Percentiles rank a stretch among this genome's conserved stretches.
phyloP scores from a whole-genome alignment of 805 yeast genomes.

The Yarrowia keelungensis region DNA sequence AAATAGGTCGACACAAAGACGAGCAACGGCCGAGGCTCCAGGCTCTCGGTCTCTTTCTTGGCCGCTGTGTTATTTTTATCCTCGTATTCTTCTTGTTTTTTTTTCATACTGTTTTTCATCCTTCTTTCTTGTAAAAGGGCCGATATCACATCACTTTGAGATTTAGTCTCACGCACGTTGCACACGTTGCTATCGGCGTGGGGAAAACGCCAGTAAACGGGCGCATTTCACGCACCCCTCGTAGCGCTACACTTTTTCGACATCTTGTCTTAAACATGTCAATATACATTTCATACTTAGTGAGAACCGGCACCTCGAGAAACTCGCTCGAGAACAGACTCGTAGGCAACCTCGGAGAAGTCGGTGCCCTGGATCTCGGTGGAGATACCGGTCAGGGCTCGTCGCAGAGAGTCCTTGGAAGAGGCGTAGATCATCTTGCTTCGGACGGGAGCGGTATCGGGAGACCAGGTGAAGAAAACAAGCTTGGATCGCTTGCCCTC shows the following conservation, averaged over 20 bases:
- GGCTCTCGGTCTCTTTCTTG: no score
- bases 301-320: conserved; percentile 78
- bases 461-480: conserved; percentile 89
- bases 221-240: conserved; percentile 29
- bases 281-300: conserved; percentile 46
- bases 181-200: conserved; percentile 15
- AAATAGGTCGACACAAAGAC: no score
- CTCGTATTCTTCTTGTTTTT: no score
- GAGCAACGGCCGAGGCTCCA: no score
- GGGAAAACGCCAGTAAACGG: no score
- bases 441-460: conserved; percentile 95
- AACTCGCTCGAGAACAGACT: conserved; percentile 87
- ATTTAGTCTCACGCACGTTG: conserved; percentile 26
- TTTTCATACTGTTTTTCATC: no score
- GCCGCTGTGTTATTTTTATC: no score
- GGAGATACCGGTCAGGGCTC: conserved; percentile 93
- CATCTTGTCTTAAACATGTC: conserved; percentile 9
- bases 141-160: not conserved
- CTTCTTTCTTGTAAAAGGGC: not conserved
- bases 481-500: conserved; percentile 92
- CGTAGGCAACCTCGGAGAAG: conserved; percentile 94
- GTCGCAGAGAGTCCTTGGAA: conserved; percentile 97
- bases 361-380: conserved; percentile 98
- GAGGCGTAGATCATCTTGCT: conserved; percentile 97
- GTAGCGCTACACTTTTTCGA: not conserved